Percentiles rank a stretch among this genome's conserved stretches.
Evolutionary conservation across 2,329 filamentous ascomycete species (phyloP).

Genomic region (Tolypocladium guangdongense): DNA sequence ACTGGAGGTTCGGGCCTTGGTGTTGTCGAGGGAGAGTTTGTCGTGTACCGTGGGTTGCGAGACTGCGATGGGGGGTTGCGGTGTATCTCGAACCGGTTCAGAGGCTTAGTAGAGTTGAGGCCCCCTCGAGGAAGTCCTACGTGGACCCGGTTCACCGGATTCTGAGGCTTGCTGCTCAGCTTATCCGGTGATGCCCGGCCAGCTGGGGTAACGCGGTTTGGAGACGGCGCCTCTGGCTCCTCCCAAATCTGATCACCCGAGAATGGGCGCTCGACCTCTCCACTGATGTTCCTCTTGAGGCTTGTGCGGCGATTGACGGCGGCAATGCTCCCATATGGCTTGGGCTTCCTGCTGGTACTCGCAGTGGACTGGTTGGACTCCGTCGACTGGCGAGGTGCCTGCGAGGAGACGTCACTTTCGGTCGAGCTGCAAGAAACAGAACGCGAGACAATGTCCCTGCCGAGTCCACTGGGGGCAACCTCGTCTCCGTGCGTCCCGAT

Average conservation of each 20-base stretch:
- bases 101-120: slow-evolving; percentile 21
- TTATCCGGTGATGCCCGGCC: slow-evolving; percentile 21
- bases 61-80: slow-evolving; percentile 76
- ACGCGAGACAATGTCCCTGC: slow-evolving; percentile 28
- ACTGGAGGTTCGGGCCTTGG: slow-evolving; percentile 27
- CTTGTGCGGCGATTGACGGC: slow-evolving; percentile 46
- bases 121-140: slow-evolving; percentile 32
- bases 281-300: slow-evolving; percentile 59
- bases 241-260: slow-evolving; percentile 80
- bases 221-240: slow-evolving; percentile 50
- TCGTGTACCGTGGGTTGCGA: slow-evolving; percentile 68
- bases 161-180: slow-evolving; percentile 21
- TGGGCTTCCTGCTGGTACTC: slow-evolving; percentile 16
- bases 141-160: slow-evolving; percentile 19
- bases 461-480: slow-evolving; percentile 26
- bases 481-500: slow-evolving; percentile 38
- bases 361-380: slow-evolving; percentile 11
- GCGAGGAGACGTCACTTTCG: slow-evolving; percentile 31
- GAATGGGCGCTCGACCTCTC: slow-evolving; percentile 55
- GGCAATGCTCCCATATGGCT: slow-evolving; percentile 30
- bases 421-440: slow-evolving; percentile 43
- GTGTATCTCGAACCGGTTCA: slow-evolving; percentile 61
- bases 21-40: slow-evolving; percentile 39
- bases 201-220: slow-evolving; percentile 3
- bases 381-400: slow-evolving; percentile 16